Conservation (phyloP, 2,329 filamentous ascomycete species). For the Myriangium duriaei region DNA sequence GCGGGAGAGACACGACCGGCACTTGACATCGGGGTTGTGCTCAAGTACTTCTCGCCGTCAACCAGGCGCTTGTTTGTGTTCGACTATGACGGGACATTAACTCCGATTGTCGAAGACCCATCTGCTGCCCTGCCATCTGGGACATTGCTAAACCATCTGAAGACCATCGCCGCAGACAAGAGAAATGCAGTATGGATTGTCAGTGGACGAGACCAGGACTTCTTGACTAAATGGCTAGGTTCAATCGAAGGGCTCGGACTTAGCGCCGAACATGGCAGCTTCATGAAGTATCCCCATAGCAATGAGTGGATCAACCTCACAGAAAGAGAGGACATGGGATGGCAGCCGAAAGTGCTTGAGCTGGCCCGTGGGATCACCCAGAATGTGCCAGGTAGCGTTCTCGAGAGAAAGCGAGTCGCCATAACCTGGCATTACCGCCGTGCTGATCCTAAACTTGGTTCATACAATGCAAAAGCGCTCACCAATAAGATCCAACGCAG, state of each 20-base stretch:
- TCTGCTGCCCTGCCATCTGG: constrained; percentile 79
- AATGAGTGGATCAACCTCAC: constrained; percentile 81
- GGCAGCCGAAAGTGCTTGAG: constrained; percentile 75
- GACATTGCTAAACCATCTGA: constrained; percentile 66
- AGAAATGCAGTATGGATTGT: constrained; percentile 96
- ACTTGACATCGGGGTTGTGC: constrained; percentile 61
- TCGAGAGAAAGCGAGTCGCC: constrained; percentile 87
- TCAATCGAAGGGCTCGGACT: constrained; percentile 82
- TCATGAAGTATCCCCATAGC: constrained; percentile 68
- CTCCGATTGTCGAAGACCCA: constrained; percentile 86
- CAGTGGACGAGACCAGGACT: constrained; percentile 83
- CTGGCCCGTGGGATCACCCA: constrained; percentile 85
- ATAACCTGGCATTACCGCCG: constrained; percentile 95
- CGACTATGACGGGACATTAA: constrained; percentile 94
- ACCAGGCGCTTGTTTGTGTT: constrained; percentile 90
- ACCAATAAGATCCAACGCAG: constrained; percentile 68
- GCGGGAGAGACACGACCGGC: constrained; percentile 66
- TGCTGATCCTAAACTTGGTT: constrained; percentile 73
- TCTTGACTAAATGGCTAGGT: constrained; percentile 83
- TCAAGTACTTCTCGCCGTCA: constrained; percentile 56
- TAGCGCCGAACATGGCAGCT: constrained; percentile 92
- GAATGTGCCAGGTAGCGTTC: constrained; percentile 78
- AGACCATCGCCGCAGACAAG: constrained; percentile 64
- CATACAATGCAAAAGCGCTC: constrained; percentile 68
- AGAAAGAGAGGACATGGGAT: constrained; percentile 77